Percentiles rank a stretch among this genome's conserved stretches.
These are phyloP conservation scores for Zea mays DNA, from an alignment of 176 grass and related monocot species.

Conservation along the genomic window DNA sequence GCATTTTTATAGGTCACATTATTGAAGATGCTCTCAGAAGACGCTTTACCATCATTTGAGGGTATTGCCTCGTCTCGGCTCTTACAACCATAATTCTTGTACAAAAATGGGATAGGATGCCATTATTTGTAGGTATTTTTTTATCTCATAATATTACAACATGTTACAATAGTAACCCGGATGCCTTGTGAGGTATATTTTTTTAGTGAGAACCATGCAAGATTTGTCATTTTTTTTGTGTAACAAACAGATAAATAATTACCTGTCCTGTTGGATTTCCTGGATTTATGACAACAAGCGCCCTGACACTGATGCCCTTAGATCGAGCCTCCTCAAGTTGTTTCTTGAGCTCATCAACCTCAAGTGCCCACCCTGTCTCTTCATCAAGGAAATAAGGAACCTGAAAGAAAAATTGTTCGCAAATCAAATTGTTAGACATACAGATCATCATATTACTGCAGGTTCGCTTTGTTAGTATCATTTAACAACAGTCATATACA, in stretches of 20 bases:
- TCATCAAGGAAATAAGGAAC: constrained; percentile 89
- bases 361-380: constrained; percentile 77
- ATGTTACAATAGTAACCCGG: background rate
- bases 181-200: constrained; percentile 9
- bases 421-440: constrained; percentile 27
- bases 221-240: constrained; percentile 7
- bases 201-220: background rate
- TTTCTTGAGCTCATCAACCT: constrained; percentile 79
- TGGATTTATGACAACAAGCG: constrained; percentile 90
- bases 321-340: constrained; percentile 76
- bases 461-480: background rate
- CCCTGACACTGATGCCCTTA: constrained; percentile 88
- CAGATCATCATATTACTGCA: background rate
- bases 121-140: constrained; percentile 4
- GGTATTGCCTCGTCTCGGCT: too few species aligned
- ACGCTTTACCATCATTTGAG: background rate
- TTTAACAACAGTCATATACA: background rate
- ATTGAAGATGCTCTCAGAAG: too few species aligned
- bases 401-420: constrained; percentile 48
- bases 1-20: too few species aligned
- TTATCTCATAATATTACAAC: background rate
- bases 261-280: constrained; percentile 97
- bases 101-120: background rate
- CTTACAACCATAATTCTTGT: background rate
- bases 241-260: constrained; percentile 29